Base-by-base conservation (phyloP, 73 alveolate species). In the Loxodes magnus region DNA sequence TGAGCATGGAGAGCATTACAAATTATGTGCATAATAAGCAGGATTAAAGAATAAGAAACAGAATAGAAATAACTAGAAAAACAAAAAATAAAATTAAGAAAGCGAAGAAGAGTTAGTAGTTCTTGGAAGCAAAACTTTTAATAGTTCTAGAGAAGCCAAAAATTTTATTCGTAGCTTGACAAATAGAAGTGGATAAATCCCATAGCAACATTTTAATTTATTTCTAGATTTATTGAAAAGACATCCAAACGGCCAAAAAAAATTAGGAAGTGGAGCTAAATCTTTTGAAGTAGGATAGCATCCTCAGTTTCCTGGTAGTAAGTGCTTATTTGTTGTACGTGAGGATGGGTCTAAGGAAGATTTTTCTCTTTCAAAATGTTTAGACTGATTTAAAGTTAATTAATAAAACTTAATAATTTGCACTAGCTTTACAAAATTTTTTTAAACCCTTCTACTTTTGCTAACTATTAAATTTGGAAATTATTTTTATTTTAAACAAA, bases 1-100 rank as follows among this genome's bases (percentile, higher is more conserved):
- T 36, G 80, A 79, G 69, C 94, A 92, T 53, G 96, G 96, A 38
- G 69, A 87, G 33, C 97, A 92, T 62, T 88, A 74, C 49, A 90
- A 92, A 52, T 82, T 64, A 19, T 75, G 79, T 17, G n/a, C n/a
- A n/a, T n/a, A n/a, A n/a, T n/a, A n/a, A n/a, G n/a, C n/a, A n/a
- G n/a, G n/a, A n/a, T n/a, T n/a, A n/a, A n/a, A n/a, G n/a, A n/a
- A n/a, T n/a, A n/a, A n/a, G n/a, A n/a, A n/a, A n/a, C n/a, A n/a
- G n/a, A n/a, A n/a, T n/a, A n/a, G n/a, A n/a, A n/a, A n/a, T n/a
- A n/a, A n/a, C n/a, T n/a, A 65, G 28, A 64, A 65, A 24, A 50
- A 63, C 42, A 53, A 46, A 31, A 30, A 65, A 29, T 65, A 55
- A 35, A 79, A 67, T 31, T 62, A 65, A 19, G 92, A 77, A 30